Conservation (phyloP, 2,329 filamentous ascomycete genomes). For the Ambrosiella cleistominuta region DNA sequence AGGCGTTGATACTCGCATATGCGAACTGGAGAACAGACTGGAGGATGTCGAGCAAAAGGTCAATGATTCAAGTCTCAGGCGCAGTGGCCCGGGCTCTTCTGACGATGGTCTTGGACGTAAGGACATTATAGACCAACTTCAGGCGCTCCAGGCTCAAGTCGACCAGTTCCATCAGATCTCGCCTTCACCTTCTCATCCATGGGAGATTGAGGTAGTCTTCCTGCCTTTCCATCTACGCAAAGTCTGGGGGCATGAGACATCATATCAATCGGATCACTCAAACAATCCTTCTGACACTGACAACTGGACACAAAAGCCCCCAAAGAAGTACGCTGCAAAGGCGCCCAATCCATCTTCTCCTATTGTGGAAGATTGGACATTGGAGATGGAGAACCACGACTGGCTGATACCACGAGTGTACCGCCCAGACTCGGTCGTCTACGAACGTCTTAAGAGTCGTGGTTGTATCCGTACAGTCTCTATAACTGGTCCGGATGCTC, state of each 20-base stretch:
- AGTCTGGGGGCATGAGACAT: slow-evolving; percentile 33
- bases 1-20: slow-evolving; percentile 45
- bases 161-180: slow-evolving; percentile 39
- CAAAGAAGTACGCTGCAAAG: not conserved
- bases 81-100: slow-evolving; percentile 24
- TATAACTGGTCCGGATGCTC: slow-evolving; percentile 44
- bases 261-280: slow-evolving; percentile 27
- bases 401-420: slow-evolving; percentile 56
- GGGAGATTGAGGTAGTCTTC: slow-evolving; percentile 61
- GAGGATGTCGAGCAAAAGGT: slow-evolving; percentile 35
- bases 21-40: slow-evolving; percentile 48
- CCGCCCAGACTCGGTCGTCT: slow-evolving; percentile 41
- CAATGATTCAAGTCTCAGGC: slow-evolving; percentile 26
- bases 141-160: slow-evolving; percentile 32
- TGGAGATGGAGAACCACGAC: slow-evolving; percentile 30
- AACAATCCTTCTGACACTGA: slow-evolving; percentile 22
- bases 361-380: slow-evolving; percentile 29
- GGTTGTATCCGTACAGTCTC: slow-evolving; percentile 50
- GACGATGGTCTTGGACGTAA: slow-evolving; percentile 26
- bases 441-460: slow-evolving; percentile 55
- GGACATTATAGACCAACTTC: slow-evolving; percentile 33
- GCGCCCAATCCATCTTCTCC: slow-evolving; percentile 26
- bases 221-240: slow-evolving; percentile 48
- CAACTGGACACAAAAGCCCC: slow-evolving; percentile 31
- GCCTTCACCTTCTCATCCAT: slow-evolving; percentile 38